These are phyloP conservation scores for Boechera retrofracta DNA, from an alignment of 345 rosid species.

Conservation along the genomic window DNA sequence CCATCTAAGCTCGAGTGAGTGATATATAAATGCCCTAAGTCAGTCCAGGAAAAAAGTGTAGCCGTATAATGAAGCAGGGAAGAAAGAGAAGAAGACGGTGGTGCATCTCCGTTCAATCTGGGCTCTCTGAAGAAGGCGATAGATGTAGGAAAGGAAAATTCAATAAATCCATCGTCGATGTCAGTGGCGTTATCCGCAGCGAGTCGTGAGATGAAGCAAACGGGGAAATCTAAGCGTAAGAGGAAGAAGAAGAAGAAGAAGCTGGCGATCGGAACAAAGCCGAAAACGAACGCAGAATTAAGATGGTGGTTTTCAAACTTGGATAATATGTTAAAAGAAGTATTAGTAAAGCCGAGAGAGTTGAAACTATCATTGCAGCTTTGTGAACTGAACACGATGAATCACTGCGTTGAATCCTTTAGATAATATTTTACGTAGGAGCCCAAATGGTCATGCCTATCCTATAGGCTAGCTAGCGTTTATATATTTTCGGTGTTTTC, in stretches of 20 bases:
- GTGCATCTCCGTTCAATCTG: constrained; percentile 9
- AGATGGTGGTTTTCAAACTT: constrained; percentile 19
- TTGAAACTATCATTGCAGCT: no score
- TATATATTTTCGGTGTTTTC: no score
- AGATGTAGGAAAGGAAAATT: constrained; percentile 1
- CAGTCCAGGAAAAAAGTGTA: neutral
- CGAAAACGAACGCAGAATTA: neutral
- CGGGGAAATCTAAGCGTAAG: neutral
- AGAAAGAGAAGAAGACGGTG: constrained; percentile 11
- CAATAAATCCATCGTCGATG: constrained; percentile 10
- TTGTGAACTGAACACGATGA: constrained; percentile 16
- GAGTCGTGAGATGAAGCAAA: constrained; percentile 18
- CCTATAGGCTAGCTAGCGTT: no score
- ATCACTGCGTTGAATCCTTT: neutral
- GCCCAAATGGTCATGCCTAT: no score
- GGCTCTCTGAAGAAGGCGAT: constrained; percentile 24
- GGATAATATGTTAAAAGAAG: neutral
- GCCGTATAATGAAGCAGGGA: constrained; percentile 21
- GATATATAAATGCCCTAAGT: neutral
- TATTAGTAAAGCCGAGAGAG: no score
- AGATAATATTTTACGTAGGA: neutral
- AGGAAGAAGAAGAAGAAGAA: neutral
- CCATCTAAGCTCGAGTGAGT: neutral
- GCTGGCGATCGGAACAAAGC: constrained; percentile 19
- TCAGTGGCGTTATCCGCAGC: constrained; percentile 10